Evolutionary conservation across 495 filamentous ascomycete species (phyloP), one percentile per base, ranked within the genome.

Genomic region (Penicillium alfredii): DNA sequence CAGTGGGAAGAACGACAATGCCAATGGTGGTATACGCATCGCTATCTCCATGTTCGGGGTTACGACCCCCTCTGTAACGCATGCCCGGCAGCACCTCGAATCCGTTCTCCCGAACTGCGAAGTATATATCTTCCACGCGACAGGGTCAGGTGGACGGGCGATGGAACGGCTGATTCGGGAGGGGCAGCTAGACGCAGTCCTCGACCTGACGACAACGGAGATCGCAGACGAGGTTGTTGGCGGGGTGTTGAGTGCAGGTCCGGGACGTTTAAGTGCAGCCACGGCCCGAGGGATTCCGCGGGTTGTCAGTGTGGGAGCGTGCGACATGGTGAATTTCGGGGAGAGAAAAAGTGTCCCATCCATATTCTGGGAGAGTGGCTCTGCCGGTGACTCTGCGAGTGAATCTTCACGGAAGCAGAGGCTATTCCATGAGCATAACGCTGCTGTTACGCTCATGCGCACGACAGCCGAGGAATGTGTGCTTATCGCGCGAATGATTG

Each of bases 41-140:
- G 6, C 34, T 34, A 71, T 84, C 25, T 81, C 79, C 19, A 84
- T 85, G 81, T 86, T 84, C 47, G 82, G 81, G 6, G 80, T 86
- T 6, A 86, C 82, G 1, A 85, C 79, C 0, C 77, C 78, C 0
- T 70, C 66, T 7, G 81, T 77, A 0, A 68, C 73, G 29, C 42
- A 40, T 2, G 66, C 75, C 4, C 64, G 73, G 1, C 27, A 53
- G 4, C 51, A 63, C 33, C 53, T 83, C 1, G 68, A 72, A 24
- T 8, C 12, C 0, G 35, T 58, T 2, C 50, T 62, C 31, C 20
- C 35, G 0, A 44, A 40, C 0, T 64, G 66, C 38, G 82, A 85
- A 44, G 65, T 76, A 7, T 80, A 74, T 40, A 64, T 82, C 8
- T 85, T 85, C 47, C 81, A 85, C 42, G 78, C 80, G 6, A 85